Conservation (phyloP, 208 protist species). For the Wallacemonas sp. region DNA sequence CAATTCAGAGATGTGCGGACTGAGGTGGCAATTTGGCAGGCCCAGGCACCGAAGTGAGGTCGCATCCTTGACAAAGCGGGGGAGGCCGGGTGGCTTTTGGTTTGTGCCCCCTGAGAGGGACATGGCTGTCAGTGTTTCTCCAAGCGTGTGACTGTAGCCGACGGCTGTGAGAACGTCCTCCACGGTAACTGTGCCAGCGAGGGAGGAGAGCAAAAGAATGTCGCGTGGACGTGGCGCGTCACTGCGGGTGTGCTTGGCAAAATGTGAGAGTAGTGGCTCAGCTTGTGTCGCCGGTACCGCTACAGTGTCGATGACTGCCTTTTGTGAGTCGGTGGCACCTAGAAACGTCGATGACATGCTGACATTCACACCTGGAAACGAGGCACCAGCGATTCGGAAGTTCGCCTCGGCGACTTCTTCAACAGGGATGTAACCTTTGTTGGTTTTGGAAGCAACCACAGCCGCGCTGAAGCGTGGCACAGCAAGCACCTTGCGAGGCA, state of each 20-base stretch:
- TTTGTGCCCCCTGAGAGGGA: conserved; percentile 2
- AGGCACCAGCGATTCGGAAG: neutral
- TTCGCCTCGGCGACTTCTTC: neutral
- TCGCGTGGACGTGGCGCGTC: neutral
- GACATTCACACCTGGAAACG: neutral
- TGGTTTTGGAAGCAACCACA: conserved; percentile 57
- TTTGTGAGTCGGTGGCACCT: neutral
- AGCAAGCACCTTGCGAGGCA: conserved; percentile 18
- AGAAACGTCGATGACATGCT: conserved; percentile 11
- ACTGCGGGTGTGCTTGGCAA: conserved; percentile 10
- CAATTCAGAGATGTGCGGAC: conserved; percentile 5
- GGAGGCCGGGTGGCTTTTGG: neutral
- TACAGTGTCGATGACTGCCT: neutral
- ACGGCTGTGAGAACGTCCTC: conserved; percentile 10
- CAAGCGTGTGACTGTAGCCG: conserved; percentile 5
- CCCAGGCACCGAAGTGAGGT: conserved; percentile 6
- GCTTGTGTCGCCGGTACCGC: conserved; percentile 18
- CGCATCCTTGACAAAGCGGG: neutral
- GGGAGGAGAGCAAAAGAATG: conserved; percentile 2
- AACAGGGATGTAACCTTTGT: conserved; percentile 24
- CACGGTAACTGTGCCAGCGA: conserved; percentile 4
- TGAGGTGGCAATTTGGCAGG: conserved; percentile 2
- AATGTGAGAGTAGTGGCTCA: conserved; percentile 14
- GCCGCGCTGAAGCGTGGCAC: conserved; percentile 46
- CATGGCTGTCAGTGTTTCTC: neutral